Base-by-base conservation (phyloP, 176 grass and related monocot genomes). In the Avena atlantica region DNA sequence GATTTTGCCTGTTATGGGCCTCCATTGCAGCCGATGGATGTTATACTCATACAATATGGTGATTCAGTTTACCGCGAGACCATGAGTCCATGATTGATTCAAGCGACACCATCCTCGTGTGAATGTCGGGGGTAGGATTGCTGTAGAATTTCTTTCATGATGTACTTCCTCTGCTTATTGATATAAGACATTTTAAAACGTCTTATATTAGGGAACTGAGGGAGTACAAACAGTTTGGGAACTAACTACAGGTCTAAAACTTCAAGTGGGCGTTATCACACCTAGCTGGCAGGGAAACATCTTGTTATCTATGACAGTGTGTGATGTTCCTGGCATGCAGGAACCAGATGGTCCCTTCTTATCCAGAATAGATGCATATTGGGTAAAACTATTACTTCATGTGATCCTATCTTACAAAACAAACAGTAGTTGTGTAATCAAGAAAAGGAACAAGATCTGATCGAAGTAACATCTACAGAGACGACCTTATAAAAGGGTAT, bases 301-400 rank as follows among this genome's bases (percentile, higher is more conserved):
- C 20, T 76, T 70, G 74, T 81, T 77, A 69, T 77, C 81, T 61
- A 81, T 19, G 62, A 76, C 63, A 88, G 70, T 71, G 57, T n/a
- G 70, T 47, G 19, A 71, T 91, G 69, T 49, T 82, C 78, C 58
- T 64, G 19, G 17, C 34, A 52, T 62, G 23, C 21, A 55, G 40
- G 76, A 70, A 42, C 77, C 49, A 68, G 48, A 82, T 78, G 37
- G 76, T 36, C 75, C 56, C 24, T 68, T 86, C 11, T 29, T 84
- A 84, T 86, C 78, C 24, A 19, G 36, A 81, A 82, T 53, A 70
- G 61, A 68, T 21, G 61, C 11, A 71, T 14, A 82, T 63, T 20
- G 61, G 53, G 16, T 90, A 40, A 49, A 70, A 40, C 42, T 42
- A 62, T 78, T 78, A 63, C n/a, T 74, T 79, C 53, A 20, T 19